Evolutionary conservation across 768 basidiomycete species (phyloP).

Genomic region (Suillus paluster): DNA sequence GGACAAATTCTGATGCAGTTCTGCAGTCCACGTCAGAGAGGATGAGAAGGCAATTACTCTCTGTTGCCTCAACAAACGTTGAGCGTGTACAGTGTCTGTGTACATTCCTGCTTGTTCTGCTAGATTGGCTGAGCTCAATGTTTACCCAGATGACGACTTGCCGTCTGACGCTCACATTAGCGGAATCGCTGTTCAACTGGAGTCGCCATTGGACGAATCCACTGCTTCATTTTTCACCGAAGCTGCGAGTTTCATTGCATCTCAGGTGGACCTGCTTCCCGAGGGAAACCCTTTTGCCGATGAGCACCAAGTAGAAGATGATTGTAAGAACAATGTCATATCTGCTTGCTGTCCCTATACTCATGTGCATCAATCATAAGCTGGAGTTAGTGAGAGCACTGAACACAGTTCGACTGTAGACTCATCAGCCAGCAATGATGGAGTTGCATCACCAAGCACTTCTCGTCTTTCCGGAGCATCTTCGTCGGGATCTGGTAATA

Average conservation of each 20-base stretch:
- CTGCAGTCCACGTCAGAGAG: constrained; percentile 18
- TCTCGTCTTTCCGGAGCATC: neutral
- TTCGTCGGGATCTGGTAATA: neutral
- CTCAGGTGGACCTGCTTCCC: neutral
- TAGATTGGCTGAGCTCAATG: neutral
- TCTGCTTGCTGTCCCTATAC: neutral
- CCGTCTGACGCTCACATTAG: neutral
- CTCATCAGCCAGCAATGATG: neutral
- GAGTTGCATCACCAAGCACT: neutral
- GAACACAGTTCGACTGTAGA: neutral
- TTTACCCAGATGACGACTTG: neutral
- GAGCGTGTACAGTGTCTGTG: constrained; percentile 5
- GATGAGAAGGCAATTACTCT: constrained; percentile 12
- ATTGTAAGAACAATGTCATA: neutral
- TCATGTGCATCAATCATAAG: neutral
- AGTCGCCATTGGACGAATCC: neutral
- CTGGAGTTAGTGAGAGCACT: neutral
- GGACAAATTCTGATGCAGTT: neutral
- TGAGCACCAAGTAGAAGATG: neutral
- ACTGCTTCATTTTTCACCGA: neutral
- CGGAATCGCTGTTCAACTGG: neutral
- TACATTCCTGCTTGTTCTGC: neutral
- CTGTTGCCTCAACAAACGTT: constrained; percentile 11
- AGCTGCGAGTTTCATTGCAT: neutral
- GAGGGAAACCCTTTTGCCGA: neutral